Evolutionary conservation across 2,329 filamentous ascomycete genomes (phyloP), one percentile per base, ranked within the genome.

Genomic region (Pseudocercospora fijiensis): DNA sequence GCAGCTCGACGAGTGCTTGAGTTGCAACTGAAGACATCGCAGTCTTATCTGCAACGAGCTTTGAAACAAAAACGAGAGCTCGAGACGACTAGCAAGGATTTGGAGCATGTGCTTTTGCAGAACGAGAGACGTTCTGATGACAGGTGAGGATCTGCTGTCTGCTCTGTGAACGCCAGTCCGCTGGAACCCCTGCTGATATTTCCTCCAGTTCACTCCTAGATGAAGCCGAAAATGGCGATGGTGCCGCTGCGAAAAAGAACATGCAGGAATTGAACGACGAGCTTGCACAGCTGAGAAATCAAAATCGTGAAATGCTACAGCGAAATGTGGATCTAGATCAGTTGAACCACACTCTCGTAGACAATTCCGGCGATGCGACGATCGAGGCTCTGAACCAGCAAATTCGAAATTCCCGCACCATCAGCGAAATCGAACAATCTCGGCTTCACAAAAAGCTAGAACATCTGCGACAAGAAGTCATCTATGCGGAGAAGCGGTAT

Each of bases 341-440:
- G 7, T 24, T 47, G 18, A 47, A 47, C 22, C 8, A 47, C 10
- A 47, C 43, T 11, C 43, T 22, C 18, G 22, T 20, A 47, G 43
- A 4, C 1, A 47, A 24, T 24, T 47, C 22, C 18, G 11, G n/a
- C 43, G n/a, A 20, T 20, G 43, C 43, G 11, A 64, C 57, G 28
- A 64, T 53, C 20, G 62, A 60, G 43, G 55, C 62, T 55, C 18
- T 47, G 4, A 47, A 24, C 43, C 43, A 47, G 43, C 33, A 37
- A 47, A 9, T 47, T 20, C n/a, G 11, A 18, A 24, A 47, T 16
- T 37, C 7, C 3, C 13, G 33, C 43, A 47, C 43, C n/a, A 47
- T 47, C 18, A 47, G 22, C 33, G 43, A 47, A 4, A 24, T 47
- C 43, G 22, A 47, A 24, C 18, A 24, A 13, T 47, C 33, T 37